Base-by-base conservation (phyloP, 2,329 filamentous ascomycete genomes). In the Ilyonectria sp. region DNA sequence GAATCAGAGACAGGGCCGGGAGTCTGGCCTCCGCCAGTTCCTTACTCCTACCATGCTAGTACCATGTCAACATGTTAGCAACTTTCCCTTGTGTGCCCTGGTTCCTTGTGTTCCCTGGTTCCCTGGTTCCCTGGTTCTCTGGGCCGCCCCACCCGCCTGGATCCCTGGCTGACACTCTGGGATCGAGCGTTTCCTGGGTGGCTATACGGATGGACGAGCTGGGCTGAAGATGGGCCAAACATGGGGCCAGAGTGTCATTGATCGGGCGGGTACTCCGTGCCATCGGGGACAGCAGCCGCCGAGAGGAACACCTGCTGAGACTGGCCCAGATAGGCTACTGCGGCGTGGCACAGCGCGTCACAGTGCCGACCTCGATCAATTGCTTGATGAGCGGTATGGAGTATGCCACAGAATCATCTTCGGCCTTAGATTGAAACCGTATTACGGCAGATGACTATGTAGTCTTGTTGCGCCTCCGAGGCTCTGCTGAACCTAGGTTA, bases 181-280 rank as follows among this genome's bases (percentile, higher is more conserved):
- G 43, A 58, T 35, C 10, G 49, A 60, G 46, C 37, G 57, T 50
- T 60, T 60, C 46, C 46, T 60, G 33, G 9, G 57, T 62, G 60
- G 60, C 60, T 55, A 54, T 54, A 52, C 47, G 57, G 47, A 15
- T 44, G 13, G 44, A 37, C 43, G 46, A 50, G 57, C 33, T 52
- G 44, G 44, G 44, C 44, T 63, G 60, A 57, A 57, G 44, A 57
- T 57, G 53, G 43, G 43, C 43, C 47, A 49, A 35, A 58, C 29
- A 44, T n/a, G 33, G 46, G 37, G 40, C 40, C 40, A 43, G 40
- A 5, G 40, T 43, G 40, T 43, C 40, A 43, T 8, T 43, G 40
- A 43, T 43, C 40, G 40, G 40, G 40, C 40, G 40, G 17, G 17
- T 43, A 43, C 40, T 43, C 40, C 40, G 40, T 43, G 40, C 40